Evolutionary conservation across 1,284 basidiomycete genomes (phyloP).

Genomic region (Paramarasmius palmivorus): DNA sequence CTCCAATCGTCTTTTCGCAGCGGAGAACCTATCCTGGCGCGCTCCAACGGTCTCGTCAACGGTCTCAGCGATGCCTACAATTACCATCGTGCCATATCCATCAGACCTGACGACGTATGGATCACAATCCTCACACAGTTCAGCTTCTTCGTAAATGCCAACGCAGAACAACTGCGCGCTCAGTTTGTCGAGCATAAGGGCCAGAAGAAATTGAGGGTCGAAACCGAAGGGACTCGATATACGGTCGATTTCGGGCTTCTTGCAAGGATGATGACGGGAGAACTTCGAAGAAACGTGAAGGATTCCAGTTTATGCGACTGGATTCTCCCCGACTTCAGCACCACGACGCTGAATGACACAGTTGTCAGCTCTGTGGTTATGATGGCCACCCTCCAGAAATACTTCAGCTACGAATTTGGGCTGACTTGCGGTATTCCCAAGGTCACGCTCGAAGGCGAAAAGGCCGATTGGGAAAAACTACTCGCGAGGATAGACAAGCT

Average conservation of each 20-base stretch:
- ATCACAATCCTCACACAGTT: constrained; percentile 44
- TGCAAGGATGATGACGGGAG: constrained; percentile 31
- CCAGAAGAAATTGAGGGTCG: constrained; percentile 32
- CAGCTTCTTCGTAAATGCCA: constrained; percentile 42
- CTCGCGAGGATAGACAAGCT: constrained; percentile 33
- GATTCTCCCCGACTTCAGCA: constrained; percentile 48
- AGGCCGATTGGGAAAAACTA: constrained; percentile 33
- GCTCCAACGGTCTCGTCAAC: constrained; percentile 36
- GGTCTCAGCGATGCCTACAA: constrained; percentile 39
- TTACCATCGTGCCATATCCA: constrained; percentile 34
- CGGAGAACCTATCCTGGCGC: background rate
- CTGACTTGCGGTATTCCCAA: constrained; percentile 45
- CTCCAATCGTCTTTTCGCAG: constrained; percentile 18
- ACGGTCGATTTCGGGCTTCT: constrained; percentile 34
- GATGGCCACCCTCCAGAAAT: too few species aligned
- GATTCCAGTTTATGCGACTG: constrained; percentile 39
- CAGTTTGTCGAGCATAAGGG: constrained; percentile 43
- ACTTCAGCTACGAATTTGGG: constrained; percentile 27
- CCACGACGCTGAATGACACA: constrained; percentile 42
- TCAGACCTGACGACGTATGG: constrained; percentile 48
- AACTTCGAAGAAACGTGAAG: constrained; percentile 35
- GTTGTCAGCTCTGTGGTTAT: constrained; percentile 40
- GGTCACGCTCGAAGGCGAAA: constrained; percentile 45
- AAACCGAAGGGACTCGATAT: constrained; percentile 25
- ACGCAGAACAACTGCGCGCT: constrained; percentile 37